These are phyloP conservation scores for Amorphotheca resinae DNA, from an alignment of 495 filamentous ascomycete genomes.

Conservation along the genomic window DNA sequence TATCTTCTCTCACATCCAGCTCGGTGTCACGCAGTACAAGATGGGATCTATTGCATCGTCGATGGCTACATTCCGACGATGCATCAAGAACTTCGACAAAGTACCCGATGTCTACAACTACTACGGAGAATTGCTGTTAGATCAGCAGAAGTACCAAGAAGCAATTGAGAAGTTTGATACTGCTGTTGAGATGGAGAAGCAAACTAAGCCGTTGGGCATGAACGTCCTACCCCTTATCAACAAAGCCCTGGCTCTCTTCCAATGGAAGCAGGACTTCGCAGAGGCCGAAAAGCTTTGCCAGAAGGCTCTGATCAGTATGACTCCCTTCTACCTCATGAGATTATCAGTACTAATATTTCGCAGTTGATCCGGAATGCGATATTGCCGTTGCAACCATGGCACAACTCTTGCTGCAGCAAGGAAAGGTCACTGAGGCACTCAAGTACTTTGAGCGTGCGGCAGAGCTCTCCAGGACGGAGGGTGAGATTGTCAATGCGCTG, in stretches of 20 bases:
- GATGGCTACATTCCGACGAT: constrained; percentile 94
- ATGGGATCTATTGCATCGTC: constrained; percentile 96
- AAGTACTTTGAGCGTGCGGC: constrained; percentile 96
- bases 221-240: constrained; percentile 97
- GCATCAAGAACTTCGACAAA: constrained; percentile 95
- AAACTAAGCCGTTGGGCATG: constrained; percentile 83
- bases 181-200: constrained; percentile 95
- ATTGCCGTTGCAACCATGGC: constrained; percentile 99
- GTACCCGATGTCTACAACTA: constrained; percentile 99
- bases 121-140: constrained; percentile 94
- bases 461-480: constrained; percentile 88
- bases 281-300: constrained; percentile 95
- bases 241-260: constrained; percentile 92
- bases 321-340: not conserved
- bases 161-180: constrained; percentile 98
- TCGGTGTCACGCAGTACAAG: constrained; percentile 99
- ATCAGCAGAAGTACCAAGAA: constrained; percentile 89
- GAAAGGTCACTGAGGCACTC: constrained; percentile 88
- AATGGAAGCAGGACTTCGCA: constrained; percentile 91
- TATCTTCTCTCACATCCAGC: constrained; percentile 99
- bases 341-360: constrained; percentile 6
- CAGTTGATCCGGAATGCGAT: constrained; percentile 97
- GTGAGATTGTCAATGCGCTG: constrained; percentile 89
- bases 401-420: constrained; percentile 93
- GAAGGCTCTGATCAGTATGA: constrained; percentile 88